Percentiles rank a stretch among this genome's conserved stretches.
Evolutionary conservation across 2,329 filamentous ascomycete species (phyloP).

Genomic region (Phoma sp.): DNA sequence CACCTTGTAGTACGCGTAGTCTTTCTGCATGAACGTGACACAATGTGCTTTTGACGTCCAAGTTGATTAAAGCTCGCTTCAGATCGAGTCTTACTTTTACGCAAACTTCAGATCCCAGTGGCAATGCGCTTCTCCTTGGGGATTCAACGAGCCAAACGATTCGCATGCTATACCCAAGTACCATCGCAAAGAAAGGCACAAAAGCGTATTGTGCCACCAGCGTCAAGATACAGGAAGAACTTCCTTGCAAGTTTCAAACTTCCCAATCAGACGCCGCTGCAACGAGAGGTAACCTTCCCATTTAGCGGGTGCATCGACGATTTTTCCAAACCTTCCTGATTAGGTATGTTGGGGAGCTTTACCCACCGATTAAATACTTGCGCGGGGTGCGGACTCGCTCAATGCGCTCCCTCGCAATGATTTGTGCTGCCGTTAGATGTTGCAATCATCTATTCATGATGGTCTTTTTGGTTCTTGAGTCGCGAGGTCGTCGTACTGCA

Average conservation of each 20-base stretch:
- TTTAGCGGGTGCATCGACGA: slow-evolving; percentile 3
- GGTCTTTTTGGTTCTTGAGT: too few relatives aligned
- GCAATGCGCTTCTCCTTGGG: too few relatives aligned
- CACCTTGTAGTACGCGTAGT: neutral
- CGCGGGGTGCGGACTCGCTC: too few relatives aligned
- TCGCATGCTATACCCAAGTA: neutral
- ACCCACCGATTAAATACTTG: too few relatives aligned
- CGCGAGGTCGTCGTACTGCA: too few relatives aligned
- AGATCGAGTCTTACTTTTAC: too few relatives aligned
- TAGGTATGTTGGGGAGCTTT: neutral
- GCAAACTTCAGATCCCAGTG: too few relatives aligned
- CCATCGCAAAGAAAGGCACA: neutral
- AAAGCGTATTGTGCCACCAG: neutral
- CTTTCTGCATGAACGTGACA: neutral
- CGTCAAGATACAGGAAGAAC: neutral
- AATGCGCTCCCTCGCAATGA: too few relatives aligned
- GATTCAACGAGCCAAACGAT: neutral
- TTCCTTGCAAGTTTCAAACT: neutral
- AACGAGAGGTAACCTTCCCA: slow-evolving; percentile 3
- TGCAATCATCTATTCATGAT: too few relatives aligned
- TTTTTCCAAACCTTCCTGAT: neutral
- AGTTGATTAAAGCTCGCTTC: too few relatives aligned
- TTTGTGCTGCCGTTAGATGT: too few relatives aligned
- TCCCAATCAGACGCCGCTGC: neutral
- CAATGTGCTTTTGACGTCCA: neutral